Base-by-base conservation (phyloP, 352 stramenopile species). In the Stramenopiles sp. region DNA sequence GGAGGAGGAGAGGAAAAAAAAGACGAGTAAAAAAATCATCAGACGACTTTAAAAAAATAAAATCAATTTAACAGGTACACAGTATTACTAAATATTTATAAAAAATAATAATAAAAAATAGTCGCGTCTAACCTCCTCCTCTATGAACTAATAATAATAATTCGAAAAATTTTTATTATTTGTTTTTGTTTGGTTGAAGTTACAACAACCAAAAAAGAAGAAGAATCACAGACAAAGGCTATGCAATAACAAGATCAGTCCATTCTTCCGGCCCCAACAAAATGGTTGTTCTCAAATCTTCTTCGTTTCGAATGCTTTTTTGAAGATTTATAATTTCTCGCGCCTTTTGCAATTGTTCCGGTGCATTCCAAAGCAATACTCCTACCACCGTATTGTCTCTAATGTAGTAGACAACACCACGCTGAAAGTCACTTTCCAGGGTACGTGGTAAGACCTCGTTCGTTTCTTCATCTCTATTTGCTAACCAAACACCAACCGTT, bases 381-480 rank as follows among this genome's bases (percentile, higher is more conserved):
- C 89, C 89, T 77, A 92, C 88, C 76, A 95, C 88, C 75, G 89
- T 88, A 81, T 89, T 91, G 63, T 86, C 86, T 68, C 87, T 85
- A 30, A 95, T 79, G 68, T 94, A 95, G 79, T 94, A 95, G 63
- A 95, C 88, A 37, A 94, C 82, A 12, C 89, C 89, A 43, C 89
- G 86, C 68, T 90, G 81, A 74, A 86, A 93, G 1, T 35, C 78
- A 4, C 69, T 82, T 18, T 6, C 6, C 32, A 4, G 30, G 0
- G 3, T 3, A 49, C n/a, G 31, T 36, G 78, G 3, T 76, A 77
- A 18, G 37, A 76, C 53, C n/a, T 77, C 71, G 6, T 71, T 76
- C 32, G 78, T 34, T 37, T 48, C 43, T 34, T 84, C 75, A 37
- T 80, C 74, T 12, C 78, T 71, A n/a, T 73, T 80, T 37, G 77